These are phyloP conservation scores for Samsoniella hepiali DNA, from an alignment of 2,329 filamentous ascomycete species.

Conservation along the genomic window DNA sequence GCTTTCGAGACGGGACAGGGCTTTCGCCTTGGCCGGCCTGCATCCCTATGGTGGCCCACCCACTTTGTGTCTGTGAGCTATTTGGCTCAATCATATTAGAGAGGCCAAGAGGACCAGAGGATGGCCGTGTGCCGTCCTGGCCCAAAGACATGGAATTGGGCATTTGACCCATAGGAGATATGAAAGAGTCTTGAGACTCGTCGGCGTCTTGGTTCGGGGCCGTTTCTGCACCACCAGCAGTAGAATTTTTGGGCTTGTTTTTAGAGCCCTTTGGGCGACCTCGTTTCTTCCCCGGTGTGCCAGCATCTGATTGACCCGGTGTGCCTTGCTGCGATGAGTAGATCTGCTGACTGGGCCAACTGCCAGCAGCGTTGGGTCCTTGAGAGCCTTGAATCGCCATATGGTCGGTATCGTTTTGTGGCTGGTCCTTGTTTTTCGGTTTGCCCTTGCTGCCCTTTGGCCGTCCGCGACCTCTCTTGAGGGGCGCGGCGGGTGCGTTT, in stretches of 20 bases:
- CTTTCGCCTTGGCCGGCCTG: background rate
- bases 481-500: constrained; percentile 19
- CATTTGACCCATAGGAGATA: constrained; percentile 12
- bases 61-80: constrained; percentile 2
- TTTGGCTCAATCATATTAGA: constrained; percentile 14
- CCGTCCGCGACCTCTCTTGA: constrained; percentile 49
- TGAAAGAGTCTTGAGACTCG: constrained; percentile 12
- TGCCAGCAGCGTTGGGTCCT: constrained; percentile 3
- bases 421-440: constrained; percentile 44
- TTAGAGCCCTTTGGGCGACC: constrained; percentile 47
- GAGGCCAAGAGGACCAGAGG: constrained; percentile 4
- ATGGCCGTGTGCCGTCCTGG: background rate
- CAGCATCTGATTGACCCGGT: constrained; percentile 20
- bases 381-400: constrained; percentile 4
- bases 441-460: constrained; percentile 59
- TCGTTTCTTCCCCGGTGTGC: constrained; percentile 30
- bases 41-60: constrained; percentile 14
- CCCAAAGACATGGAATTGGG: constrained; percentile 7
- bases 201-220: constrained; percentile 2
- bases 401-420: constrained; percentile 4
- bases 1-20: constrained; percentile 6
- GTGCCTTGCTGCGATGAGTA: constrained; percentile 14
- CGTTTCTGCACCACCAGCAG: background rate
- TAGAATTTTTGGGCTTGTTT: constrained; percentile 35
- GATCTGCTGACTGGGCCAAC: constrained; percentile 10